Conservation (phyloP, 1,139 yeast genomes). For the Casaregolazyma suthepensis region DNA sequence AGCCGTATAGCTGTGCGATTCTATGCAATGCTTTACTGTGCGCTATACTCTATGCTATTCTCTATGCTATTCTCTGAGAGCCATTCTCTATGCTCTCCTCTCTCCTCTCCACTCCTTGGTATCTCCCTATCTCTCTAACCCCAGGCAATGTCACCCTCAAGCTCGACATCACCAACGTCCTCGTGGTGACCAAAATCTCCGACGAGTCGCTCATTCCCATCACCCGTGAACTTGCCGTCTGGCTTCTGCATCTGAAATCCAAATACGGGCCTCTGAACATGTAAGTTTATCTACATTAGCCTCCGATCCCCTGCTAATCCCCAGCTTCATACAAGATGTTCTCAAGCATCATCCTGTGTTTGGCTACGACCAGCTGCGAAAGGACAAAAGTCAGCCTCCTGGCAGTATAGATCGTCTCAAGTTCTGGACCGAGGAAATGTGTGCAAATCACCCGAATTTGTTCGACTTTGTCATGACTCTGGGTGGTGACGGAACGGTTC, state of each 20-base stretch:
- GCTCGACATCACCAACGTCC: constrained; percentile 50
- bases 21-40: background rate
- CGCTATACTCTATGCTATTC: background rate
- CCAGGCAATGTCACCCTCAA: constrained; percentile 42
- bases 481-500: constrained; percentile 90
- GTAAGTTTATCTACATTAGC: constrained; percentile 12
- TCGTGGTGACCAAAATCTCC: constrained; percentile 65
- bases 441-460: constrained; percentile 41
- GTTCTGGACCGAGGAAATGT: constrained; percentile 54
- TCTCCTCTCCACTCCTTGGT: background rate
- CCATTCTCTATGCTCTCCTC: too few relatives aligned
- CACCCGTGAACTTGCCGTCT: constrained; percentile 53
- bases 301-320: background rate
- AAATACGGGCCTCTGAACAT: constrained; percentile 34
- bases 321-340: constrained; percentile 46
- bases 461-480: constrained; percentile 53
- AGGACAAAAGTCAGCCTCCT: constrained; percentile 33
- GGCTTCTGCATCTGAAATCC: constrained; percentile 43
- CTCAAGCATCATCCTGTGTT: constrained; percentile 43
- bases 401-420: constrained; percentile 34
- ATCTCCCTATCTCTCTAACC: background rate
- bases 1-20: too few relatives aligned
- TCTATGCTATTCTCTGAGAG: too few relatives aligned
- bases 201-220: constrained; percentile 52
- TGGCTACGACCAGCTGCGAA: constrained; percentile 36